Evolutionary conservation across 176 grass and related monocot species (phyloP).

Genomic region (Triticum dicoccoides): DNA sequence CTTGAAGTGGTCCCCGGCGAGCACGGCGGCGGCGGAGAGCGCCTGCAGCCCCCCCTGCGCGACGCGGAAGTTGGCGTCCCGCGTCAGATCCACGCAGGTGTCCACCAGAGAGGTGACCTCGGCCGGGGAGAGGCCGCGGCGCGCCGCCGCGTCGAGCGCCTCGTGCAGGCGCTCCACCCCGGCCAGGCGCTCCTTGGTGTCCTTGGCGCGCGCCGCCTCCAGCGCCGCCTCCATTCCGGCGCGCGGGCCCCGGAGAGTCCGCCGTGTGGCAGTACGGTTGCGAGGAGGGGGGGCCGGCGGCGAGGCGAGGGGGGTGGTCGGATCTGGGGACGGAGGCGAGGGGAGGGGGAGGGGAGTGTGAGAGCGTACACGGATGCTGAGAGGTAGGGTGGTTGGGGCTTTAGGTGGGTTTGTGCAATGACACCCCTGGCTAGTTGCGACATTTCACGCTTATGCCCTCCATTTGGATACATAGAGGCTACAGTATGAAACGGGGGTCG

Average conservation of each 20-base stretch:
- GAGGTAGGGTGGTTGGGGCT: no score
- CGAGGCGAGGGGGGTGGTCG: not conserved
- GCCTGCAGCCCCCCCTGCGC: slow-evolving; percentile 90
- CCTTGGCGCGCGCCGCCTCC: slow-evolving; percentile 83
- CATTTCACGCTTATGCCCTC: no score
- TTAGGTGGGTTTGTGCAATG: no score
- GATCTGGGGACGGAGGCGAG: no score
- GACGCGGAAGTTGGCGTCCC: slow-evolving; percentile 87
- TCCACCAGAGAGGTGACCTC: slow-evolving; percentile 83
- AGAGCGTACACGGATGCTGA: no score
- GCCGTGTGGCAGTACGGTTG: not conserved
- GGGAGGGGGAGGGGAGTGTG: no score
- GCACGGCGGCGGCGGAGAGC: slow-evolving; percentile 76
- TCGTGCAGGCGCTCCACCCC: slow-evolving; percentile 87
- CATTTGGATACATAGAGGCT: no score
- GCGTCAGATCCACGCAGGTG: slow-evolving; percentile 78
- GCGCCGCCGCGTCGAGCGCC: slow-evolving; percentile 72
- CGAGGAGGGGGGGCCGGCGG: not conserved
- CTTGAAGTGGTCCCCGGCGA: slow-evolving; percentile 89
- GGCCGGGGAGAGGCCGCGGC: slow-evolving; percentile 45
- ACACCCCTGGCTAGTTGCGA: no score
- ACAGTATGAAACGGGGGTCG: no score
- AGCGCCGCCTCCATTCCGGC: slow-evolving; percentile 88
- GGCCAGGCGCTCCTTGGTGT: slow-evolving; percentile 85
- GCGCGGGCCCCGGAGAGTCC: not conserved